Percentiles rank a stretch among this genome's conserved stretches.
Evolutionary conservation across 441 rosid genomes (phyloP).

Genomic region (Adansonia rubrostipa): DNA sequence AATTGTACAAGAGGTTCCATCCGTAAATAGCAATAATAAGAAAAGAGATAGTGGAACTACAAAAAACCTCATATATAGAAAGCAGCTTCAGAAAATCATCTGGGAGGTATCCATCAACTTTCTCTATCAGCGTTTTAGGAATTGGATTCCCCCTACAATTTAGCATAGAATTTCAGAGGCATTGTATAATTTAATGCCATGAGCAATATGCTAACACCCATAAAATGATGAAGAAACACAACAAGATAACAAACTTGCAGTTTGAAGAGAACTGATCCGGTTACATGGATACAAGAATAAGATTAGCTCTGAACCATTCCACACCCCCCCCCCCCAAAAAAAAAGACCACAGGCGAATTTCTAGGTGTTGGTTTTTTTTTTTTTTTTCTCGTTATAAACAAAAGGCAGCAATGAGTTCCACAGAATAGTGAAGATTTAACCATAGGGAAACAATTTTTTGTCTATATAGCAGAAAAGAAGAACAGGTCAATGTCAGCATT

Average conservation of each 20-base stretch:
- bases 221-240: neutral
- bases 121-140: constrained; percentile 64
- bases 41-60: constrained; percentile 17
- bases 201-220: neutral
- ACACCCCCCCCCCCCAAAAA: too few relatives aligned
- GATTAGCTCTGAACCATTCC: neutral
- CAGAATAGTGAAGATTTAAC: neutral
- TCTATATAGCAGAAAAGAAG: neutral
- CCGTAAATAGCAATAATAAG: neutral
- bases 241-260: neutral
- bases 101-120: constrained; percentile 77
- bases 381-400: neutral
- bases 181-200: constrained; percentile 7
- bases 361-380: neutral
- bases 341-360: neutral
- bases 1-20: neutral
- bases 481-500: neutral
- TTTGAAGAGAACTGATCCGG: neutral
- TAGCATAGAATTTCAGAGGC: constrained; percentile 29
- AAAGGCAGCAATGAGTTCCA: neutral
- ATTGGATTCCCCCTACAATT: constrained; percentile 86
- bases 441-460: neutral
- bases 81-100: constrained; percentile 69
- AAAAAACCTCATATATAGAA: constrained; percentile 58
- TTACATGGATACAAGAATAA: neutral